Conservation (phyloP, 2,329 filamentous ascomycete genomes). For the Arthrobotrys conoides region DNA sequence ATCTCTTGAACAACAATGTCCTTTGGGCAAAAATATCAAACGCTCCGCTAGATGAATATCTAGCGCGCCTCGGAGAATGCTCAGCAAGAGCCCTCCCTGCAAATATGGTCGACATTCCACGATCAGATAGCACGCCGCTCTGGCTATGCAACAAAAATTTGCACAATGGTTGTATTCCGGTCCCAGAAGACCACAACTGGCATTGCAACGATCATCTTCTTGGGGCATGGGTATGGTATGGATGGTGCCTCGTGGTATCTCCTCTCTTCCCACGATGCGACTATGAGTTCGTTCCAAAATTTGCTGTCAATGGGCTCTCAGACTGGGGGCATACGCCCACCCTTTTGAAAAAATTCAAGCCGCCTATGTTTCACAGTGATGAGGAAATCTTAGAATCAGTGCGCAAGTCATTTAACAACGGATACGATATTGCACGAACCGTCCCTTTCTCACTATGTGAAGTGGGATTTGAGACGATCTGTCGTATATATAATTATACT, state of each 20-base stretch:
- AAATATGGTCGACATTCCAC: background rate
- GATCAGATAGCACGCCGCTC: background rate
- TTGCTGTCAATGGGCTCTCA: background rate
- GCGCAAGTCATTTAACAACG: background rate
- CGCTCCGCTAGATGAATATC: background rate
- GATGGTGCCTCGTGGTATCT: background rate
- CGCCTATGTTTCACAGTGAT: constrained; percentile 9
- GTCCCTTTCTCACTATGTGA: background rate
- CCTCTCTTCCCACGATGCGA: background rate
- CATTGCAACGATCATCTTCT: background rate
- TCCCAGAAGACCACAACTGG: background rate
- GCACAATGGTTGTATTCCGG: constrained; percentile 3
- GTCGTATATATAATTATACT: background rate
- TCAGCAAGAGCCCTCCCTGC: background rate
- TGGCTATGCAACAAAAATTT: constrained; percentile 1
- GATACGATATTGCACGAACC: background rate
- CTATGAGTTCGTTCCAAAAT: background rate
- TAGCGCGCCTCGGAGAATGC: background rate
- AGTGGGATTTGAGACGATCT: background rate
- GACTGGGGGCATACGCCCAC: background rate
- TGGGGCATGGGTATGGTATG: background rate
- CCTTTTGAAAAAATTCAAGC: background rate
- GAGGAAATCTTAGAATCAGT: background rate
- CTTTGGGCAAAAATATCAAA: background rate
- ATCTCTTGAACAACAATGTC: background rate